Evolutionary conservation across 2,329 filamentous ascomycete species (phyloP), one percentile per base, ranked within the genome.

Genomic region (Geosmithia flava): DNA sequence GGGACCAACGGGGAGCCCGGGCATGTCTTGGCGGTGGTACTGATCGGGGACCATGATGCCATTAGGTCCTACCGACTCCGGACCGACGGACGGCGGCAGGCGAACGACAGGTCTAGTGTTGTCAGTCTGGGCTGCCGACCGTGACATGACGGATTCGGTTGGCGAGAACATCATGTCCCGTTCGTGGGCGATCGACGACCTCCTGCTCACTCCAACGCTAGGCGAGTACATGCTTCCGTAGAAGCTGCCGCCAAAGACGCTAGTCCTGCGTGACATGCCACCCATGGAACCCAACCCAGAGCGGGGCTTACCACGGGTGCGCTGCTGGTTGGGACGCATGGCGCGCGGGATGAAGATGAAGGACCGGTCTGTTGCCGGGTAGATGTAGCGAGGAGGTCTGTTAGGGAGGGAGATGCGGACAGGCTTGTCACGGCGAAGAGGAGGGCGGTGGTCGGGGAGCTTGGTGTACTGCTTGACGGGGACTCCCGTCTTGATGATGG

Each of bases 281-380:
- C 78, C 78, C 48, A 85, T 69, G 58, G 71, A 87, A 54, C 72
- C 83, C 66, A 85, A 76, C 16, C 80, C 80, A 50, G 87, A 85
- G 50, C 83, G 77, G 39, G 87, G 81, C 59, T 87, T 84, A 51
- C 84, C 85, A 45, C 63, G 61, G 50, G 60, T 59, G 76, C 81
- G 79, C 68, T 95, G 87, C 62, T 95, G 89, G 62, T 95, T 96
- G 15, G 93, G 93, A 55, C 93, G 81, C 69, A 96, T 77, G 11
- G 91, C 91, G 55, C 93, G 79, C 13, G 93, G 93, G 51, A 98
- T 98, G 67, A 98, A 98, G 58, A 96, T 95, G 64, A 98, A 98
- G 0, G 93, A 97, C 54, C 93, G 76, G 58, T 96, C 90, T 44
- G 79, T 74, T 2, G 89, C 85, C 6, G 93, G 93, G 66, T 93